phyloP scores from a whole-genome alignment of 1,284 basidiomycete genomes.

The Pseudomicrostroma phylloplanum region DNA sequence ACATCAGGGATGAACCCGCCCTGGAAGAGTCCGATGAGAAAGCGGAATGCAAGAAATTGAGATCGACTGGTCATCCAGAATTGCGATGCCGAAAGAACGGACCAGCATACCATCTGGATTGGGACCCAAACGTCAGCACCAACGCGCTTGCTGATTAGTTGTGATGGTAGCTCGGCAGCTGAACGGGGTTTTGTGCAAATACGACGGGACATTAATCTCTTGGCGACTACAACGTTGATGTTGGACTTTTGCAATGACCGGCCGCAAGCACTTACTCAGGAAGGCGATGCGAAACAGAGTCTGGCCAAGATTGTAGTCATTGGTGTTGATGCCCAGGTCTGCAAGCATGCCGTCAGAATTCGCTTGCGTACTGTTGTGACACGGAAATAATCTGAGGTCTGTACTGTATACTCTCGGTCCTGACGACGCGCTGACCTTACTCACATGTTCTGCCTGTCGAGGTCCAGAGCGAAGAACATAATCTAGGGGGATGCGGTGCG shows the following conservation, averaged over 20 bases:
- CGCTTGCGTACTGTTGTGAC: conserved; percentile 58
- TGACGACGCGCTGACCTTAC: no score
- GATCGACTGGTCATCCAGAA: conserved; percentile 38
- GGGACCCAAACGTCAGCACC: conserved; percentile 70
- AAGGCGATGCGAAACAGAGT: conserved; percentile 56
- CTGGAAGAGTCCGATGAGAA: conserved; percentile 52
- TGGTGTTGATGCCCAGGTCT: conserved; percentile 58
- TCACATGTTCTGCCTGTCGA: conserved; percentile 45
- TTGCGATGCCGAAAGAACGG: conserved; percentile 58
- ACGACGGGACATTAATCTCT: conserved; percentile 33
- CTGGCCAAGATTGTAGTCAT: conserved; percentile 66
- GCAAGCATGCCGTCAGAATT: conserved; percentile 64
- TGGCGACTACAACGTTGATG: background rate
- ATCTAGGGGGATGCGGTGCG: conserved; percentile 18
- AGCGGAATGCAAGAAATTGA: conserved; percentile 14
- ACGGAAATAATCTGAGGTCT: no score
- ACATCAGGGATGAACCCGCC: conserved; percentile 56
- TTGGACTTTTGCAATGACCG: background rate
- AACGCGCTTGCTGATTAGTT: conserved; percentile 64
- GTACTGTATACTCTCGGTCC: no score
- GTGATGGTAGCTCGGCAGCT: conserved; percentile 58
- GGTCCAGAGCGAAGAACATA: conserved; percentile 37
- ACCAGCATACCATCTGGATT: conserved; percentile 55
- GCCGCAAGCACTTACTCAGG: background rate
- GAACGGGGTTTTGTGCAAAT: conserved; percentile 22